Conservation (phyloP, 2,329 filamentous ascomycete species). For the Mycosphaerelloides madeirae region DNA sequence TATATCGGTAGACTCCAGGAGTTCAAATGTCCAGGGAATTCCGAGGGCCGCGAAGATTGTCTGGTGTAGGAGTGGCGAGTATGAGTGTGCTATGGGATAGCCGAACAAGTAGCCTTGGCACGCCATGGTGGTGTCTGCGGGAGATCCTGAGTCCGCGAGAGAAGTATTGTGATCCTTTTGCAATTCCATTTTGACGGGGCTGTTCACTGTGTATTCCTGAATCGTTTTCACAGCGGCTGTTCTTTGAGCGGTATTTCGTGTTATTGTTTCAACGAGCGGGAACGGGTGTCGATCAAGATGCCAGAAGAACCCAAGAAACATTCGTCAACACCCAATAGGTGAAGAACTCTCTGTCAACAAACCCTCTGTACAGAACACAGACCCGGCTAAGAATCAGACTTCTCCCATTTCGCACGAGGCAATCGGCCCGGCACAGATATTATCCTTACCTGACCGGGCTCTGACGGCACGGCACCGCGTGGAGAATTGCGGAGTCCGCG, state of each 20-base stretch:
- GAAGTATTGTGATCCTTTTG: too few species aligned
- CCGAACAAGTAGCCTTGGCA: constrained; percentile 54
- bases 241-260: too few species aligned
- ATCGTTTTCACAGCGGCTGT: too few species aligned
- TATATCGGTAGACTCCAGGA: constrained; percentile 45
- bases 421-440: constrained; percentile 3
- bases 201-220: too few species aligned
- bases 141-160: too few species aligned
- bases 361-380: too few species aligned
- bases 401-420: neutral
- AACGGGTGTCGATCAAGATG: too few species aligned
- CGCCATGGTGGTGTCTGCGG: constrained; percentile 30
- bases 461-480: constrained; percentile 1
- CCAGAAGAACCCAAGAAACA: too few species aligned
- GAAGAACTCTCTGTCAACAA: constrained; percentile 1
- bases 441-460: constrained; percentile 1
- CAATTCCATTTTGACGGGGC: too few species aligned
- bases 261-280: too few species aligned
- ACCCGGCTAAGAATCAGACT: neutral
- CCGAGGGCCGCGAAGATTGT: constrained; percentile 50
- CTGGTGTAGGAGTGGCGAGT: constrained; percentile 52
- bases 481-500: constrained; percentile 3
- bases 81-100: constrained; percentile 53
- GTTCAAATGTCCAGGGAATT: constrained; percentile 50
- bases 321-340: neutral